A percentile compares a stretch with the other conserved stretches of the same genome.
These are phyloP conservation scores for Thalassiosira hispida DNA, from an alignment of 352 stramenopile species.

Conservation along the genomic window DNA sequence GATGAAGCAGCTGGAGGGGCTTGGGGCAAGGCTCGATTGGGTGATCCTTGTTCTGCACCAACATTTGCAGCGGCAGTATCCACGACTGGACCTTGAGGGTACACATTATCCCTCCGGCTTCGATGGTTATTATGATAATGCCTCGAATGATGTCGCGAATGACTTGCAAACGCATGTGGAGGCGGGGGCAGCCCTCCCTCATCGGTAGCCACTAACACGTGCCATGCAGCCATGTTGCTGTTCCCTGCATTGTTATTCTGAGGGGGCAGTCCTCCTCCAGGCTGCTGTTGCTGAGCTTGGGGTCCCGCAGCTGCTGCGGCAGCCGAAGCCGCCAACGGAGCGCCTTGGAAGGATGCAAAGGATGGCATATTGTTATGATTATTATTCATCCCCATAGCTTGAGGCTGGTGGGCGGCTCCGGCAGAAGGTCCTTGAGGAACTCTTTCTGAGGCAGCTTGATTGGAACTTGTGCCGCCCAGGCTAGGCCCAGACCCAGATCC, in stretches of 20 bases:
- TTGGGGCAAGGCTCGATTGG: background rate
- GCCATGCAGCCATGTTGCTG: background rate
- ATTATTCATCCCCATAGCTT: background rate
- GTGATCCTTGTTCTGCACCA: background rate
- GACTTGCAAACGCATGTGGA: conserved; percentile 3
- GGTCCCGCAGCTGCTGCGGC: conserved; percentile 8
- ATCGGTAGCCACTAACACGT: conserved; percentile 36
- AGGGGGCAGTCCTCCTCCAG: background rate
- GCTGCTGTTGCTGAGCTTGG: conserved; percentile 1
- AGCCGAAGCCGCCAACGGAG: background rate
- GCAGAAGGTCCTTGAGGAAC: background rate
- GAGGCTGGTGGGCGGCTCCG: background rate
- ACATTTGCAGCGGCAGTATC: background rate
- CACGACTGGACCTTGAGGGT: conserved; percentile 3
- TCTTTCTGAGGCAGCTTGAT: background rate
- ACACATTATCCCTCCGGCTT: background rate
- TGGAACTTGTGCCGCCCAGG: background rate
- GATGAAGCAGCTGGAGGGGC: background rate
- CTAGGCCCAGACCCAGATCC: conserved; percentile 14
- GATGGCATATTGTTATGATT: conserved; percentile 3
- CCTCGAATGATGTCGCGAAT: conserved; percentile 45
- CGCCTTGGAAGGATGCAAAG: conserved; percentile 28
- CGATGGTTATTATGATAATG: conserved; percentile 35
- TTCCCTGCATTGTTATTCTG: background rate
- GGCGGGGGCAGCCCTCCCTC: conserved; percentile 9